A percentile compares a stretch with the other conserved stretches of the same genome.
phyloP scores from a whole-genome alignment of 169 alveolate genomes.

The Plasmodium ovale region DNA sequence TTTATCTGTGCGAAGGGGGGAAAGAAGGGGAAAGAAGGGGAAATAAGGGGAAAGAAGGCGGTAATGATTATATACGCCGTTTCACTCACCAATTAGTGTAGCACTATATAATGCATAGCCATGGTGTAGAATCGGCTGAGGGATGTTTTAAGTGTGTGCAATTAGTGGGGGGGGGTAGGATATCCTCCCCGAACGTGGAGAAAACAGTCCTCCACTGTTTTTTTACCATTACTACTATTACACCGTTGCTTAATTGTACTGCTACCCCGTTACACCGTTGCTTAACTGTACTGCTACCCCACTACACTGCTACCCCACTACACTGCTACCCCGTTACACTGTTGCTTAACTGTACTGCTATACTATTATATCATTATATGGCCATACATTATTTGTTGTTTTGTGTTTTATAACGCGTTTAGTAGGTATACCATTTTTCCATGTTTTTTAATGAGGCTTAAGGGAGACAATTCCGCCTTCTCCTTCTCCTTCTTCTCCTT shows the following conservation, averaged over 20 bases:
- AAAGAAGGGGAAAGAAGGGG: background rate
- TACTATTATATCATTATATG: background rate
- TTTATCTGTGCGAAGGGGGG: constrained; percentile 14
- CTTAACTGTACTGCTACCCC: background rate
- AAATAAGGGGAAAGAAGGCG: no score
- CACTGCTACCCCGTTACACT: no score
- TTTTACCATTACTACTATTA: no score
- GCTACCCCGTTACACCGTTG: no score
- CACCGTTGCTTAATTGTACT: background rate
- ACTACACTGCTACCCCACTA: background rate
- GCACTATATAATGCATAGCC: no score
- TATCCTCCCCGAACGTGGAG: no score
- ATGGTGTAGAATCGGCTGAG: no score
- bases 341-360: background rate
- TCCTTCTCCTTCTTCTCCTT: constrained; percentile 15
- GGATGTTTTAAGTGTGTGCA: no score
- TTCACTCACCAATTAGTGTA: no score
- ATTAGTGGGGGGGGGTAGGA: no score
- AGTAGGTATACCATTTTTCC: constrained; percentile 21
- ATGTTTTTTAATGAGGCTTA: constrained; percentile 43
- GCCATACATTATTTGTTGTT: background rate
- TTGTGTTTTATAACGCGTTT: constrained; percentile 6
- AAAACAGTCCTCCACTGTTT: no score
- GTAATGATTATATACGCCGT: no score
- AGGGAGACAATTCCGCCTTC: constrained; percentile 24